Evolutionary conservation across 257 asterid genomes (phyloP), one percentile per base, ranked within the genome.

Genomic region (Solanum bulbocastanum): DNA sequence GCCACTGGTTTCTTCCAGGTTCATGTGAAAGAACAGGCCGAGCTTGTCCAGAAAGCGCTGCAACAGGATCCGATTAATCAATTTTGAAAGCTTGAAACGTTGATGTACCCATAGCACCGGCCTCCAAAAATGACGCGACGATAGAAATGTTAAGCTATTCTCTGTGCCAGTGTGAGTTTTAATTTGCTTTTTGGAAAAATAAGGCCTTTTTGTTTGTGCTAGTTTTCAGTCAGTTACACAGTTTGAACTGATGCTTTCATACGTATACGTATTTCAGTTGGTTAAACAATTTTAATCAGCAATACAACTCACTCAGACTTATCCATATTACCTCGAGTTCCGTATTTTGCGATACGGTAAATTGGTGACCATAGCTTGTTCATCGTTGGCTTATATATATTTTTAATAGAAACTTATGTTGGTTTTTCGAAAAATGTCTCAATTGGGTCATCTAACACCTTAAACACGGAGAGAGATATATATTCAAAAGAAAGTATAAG

Each of bases 1-100:
- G 99, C 99, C 72, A 96, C 99, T 33, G 99, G 99, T 52, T 96
- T 95, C 86, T 89, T 87, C 83, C 91, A 90, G 88, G 95, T 93
- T 88, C 99, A 96, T 87, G 30, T 39, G 23, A 94, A 94, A 90
- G 98, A 96, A 88, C 98, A 94, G 84, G 88, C 91, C 1, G 97
- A 93, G 56, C 91, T 96, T 7, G 91, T 96, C 62, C 95, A 94
- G 88, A 94, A 91, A 88, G 98, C 98, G 22, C 18, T 94, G 88
- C 99, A 94, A 90, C 94, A 89, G 12, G 95, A 94, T 65, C 95
- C 95, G 15, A 91, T 96, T 83, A 40, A 52, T 46, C 88, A 89
- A 1, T 62, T 20, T 8, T 85, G 86, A 89, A 89, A 85, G 23
- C 36, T 42, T 52, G 73, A 35, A 35, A 40, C 23, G 7, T 68